Evolutionary conservation across 345 rosid genomes (phyloP).

Genomic region (Brassica nigra): DNA sequence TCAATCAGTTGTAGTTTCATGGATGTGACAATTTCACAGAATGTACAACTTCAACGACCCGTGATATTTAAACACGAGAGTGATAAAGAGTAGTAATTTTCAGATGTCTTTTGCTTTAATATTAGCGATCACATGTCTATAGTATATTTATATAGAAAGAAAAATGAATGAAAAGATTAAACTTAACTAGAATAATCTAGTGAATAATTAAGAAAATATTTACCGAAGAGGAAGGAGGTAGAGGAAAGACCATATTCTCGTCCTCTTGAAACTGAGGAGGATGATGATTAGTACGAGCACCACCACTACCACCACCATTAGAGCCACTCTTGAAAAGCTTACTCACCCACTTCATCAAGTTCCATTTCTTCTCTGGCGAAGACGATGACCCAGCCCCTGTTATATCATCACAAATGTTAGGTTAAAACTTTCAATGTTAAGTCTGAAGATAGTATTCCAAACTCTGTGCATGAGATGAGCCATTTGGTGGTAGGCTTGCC

Average conservation of each 20-base stretch:
- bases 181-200: background rate
- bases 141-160: background rate
- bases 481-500: background rate
- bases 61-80: conserved; percentile 20
- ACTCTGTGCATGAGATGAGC: background rate
- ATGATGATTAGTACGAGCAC: conserved; percentile 35
- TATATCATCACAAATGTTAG: conserved; percentile 25
- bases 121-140: conserved; percentile 24
- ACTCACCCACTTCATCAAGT: conserved; percentile 89
- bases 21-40: conserved; percentile 32
- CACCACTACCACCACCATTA: conserved; percentile 47
- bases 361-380: conserved; percentile 66
- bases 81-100: conserved; percentile 26
- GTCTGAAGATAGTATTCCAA: background rate
- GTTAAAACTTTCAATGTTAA: background rate
- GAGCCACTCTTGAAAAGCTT: conserved; percentile 73
- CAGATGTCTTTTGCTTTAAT: conserved; percentile 30
- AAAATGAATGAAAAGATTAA: background rate
- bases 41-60: conserved; percentile 32
- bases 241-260: conserved; percentile 73
- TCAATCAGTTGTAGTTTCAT: conserved; percentile 1
- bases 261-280: conserved; percentile 76
- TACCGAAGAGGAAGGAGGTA: conserved; percentile 74
- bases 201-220: conserved; percentile 5
- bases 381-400: conserved; percentile 61